A percentile compares a stretch with the other conserved stretches of the same genome.
phyloP scores from a whole-genome alignment of 306 rosid species.

The Medicago ruthenica region DNA sequence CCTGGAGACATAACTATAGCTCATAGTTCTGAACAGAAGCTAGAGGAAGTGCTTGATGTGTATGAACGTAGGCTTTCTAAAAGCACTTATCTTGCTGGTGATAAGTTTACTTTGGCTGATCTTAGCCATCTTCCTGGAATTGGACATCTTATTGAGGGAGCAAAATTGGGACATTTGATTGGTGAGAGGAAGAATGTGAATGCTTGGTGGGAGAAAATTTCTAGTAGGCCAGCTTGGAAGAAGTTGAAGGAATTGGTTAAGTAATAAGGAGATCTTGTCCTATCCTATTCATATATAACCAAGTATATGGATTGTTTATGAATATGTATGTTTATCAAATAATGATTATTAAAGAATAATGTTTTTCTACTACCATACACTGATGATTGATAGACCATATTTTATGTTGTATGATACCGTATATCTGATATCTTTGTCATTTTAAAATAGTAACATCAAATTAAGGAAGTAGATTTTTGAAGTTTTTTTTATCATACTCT shows the following conservation, averaged over 20 bases:
- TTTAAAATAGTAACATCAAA: no score
- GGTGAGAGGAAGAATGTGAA: conserved; percentile 58
- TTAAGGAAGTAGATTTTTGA: no score
- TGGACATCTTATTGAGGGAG: conserved; percentile 50
- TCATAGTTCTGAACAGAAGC: conserved; percentile 45
- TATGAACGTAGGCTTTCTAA: conserved; percentile 59
- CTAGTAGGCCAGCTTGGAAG: conserved; percentile 71
- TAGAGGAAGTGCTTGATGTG: conserved; percentile 65
- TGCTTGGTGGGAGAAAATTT: conserved; percentile 74
- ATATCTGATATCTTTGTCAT: no score
- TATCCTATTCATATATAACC: no score
- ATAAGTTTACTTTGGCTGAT: conserved; percentile 66
- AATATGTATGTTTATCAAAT: background rate
- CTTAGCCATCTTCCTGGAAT: conserved; percentile 72
- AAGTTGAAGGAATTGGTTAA: conserved; percentile 51
- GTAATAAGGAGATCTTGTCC: background rate
- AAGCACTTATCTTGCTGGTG: conserved; percentile 63
- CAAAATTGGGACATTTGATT: conserved; percentile 60
- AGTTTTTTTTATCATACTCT: no score
- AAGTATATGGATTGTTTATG: background rate
- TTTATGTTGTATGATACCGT: no score
- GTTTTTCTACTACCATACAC: no score
- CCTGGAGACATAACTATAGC: conserved; percentile 52
- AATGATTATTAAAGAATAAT: background rate
- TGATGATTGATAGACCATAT: no score